A percentile compares a stretch with the other conserved stretches of the same genome.
phyloP scores from a whole-genome alignment of 2,329 filamentous ascomycete genomes.

The Microcyclospora tardicrescens region DNA sequence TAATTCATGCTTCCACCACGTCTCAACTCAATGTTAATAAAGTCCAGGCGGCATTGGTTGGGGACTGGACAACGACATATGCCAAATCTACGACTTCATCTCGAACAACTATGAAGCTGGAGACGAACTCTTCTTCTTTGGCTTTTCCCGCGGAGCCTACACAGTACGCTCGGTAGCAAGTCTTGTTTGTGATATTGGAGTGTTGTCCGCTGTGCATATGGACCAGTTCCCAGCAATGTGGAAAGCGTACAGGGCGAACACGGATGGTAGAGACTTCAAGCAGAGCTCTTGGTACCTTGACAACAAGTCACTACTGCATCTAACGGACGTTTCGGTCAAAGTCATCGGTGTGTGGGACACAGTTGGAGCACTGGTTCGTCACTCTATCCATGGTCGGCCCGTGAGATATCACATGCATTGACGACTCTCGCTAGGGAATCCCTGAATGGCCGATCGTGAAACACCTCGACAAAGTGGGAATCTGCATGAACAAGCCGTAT shows the following conservation, averaged over 20 bases:
- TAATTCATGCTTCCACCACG: too few relatives aligned
- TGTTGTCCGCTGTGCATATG: constrained; percentile 7
- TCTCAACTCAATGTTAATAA: not conserved
- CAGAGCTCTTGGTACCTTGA: constrained; percentile 5
- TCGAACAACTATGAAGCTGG: constrained; percentile 37
- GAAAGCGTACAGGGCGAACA: constrained; percentile 3
- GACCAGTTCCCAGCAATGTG: constrained; percentile 5
- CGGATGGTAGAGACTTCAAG: constrained; percentile 1
- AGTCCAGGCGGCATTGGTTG: constrained; percentile 5
- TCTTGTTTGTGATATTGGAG: constrained; percentile 6
- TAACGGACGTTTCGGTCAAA: constrained; percentile 18
- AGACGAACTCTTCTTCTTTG: constrained; percentile 31
- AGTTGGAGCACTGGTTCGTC: constrained; percentile 2
- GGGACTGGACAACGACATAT: constrained; percentile 31
- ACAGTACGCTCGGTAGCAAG: constrained; percentile 8
- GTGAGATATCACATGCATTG: too few relatives aligned
- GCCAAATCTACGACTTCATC: constrained; percentile 34
- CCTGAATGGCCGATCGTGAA: constrained; percentile 18
- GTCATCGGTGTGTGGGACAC: constrained; percentile 30
- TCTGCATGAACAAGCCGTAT: constrained; percentile 13
- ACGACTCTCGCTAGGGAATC: too few relatives aligned
- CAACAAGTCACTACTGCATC: constrained; percentile 1
- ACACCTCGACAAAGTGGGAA: constrained; percentile 11
- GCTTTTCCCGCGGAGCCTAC: constrained; percentile 16
- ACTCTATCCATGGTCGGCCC: too few relatives aligned